Evolutionary conservation across 306 rosid species (phyloP), one percentile per base, ranked within the genome.

Genomic region (Quercus robur): DNA sequence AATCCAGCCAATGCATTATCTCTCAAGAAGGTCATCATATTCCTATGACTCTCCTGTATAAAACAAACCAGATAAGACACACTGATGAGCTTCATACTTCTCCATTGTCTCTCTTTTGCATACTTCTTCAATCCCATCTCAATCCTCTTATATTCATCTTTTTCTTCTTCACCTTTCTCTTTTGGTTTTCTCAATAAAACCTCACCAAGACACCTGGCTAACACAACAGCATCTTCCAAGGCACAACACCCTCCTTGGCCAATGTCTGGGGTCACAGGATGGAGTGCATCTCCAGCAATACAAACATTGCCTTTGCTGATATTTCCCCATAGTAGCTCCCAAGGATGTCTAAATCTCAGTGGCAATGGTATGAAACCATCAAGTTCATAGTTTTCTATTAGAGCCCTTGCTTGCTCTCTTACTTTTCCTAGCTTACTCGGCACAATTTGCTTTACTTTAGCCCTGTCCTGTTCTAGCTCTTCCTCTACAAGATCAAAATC

Each of bases 211-310:
- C 79, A 83, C 68, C 83, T 75, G 9, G 85, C 79, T 6, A 86
- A 62, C 28, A 89, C 82, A 56, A 93, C 78, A 2, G 86, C 88
- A 49, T 89, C 97, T n/a, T 91, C 97, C 21, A 91, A 62, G 2
- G 97, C 90, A 81, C 82, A 33, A 56, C 91, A 87, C 9, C 90
- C 91, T 3, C 93, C 94, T 72, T 91, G 97, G 8, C 94, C 93
- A 9, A 91, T 52, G 61, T 91, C 97, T 1, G 97, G 91, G 2
- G 87, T 83, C 94, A 87, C 88, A 7, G 97, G 89, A 69, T 93
- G 98, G 56, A 93, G 80, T 2, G 92, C 93, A 17, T 89, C 97
- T 7, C 97, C 94, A 0, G 77, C 93, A 20, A 92, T 89, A 83
- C 94, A 89, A 9, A 89, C 93, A 14, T 87, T 89, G 55, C 87